Percentiles rank a stretch among this genome's conserved stretches.
These are phyloP conservation scores for Tympanopsis confertula DNA, from an alignment of 2,329 filamentous ascomycete species.

Conservation along the genomic window DNA sequence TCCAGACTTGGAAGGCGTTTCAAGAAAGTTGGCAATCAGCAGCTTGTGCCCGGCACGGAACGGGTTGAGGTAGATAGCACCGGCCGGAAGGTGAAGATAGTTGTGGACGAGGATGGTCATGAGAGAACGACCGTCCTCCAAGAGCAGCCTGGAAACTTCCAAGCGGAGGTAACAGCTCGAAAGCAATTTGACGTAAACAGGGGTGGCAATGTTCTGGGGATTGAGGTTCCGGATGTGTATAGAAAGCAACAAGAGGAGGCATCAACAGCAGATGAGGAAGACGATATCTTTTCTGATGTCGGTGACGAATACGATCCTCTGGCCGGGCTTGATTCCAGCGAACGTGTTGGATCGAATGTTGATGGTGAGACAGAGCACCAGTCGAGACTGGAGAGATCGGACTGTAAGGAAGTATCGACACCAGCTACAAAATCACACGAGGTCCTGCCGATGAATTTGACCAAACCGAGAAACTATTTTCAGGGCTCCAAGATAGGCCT, in stretches of 20 bases:
- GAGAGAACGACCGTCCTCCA: conserved; percentile 55
- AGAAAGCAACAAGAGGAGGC: conserved; percentile 30
- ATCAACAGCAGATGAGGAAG: conserved; percentile 39
- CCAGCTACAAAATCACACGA: conserved; percentile 33
- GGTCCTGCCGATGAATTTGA: conserved; percentile 15
- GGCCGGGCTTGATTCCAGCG: conserved; percentile 37
- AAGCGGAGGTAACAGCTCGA: conserved; percentile 21
- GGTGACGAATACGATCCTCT: conserved; percentile 59
- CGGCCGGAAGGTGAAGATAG: conserved; percentile 52
- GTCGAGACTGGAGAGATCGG: conserved; percentile 7
- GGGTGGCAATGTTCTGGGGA: conserved; percentile 44
- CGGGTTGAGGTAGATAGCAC: conserved; percentile 49
- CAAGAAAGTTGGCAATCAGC: conserved; percentile 49
- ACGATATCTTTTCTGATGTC: conserved; percentile 55
- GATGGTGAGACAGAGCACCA: conserved; percentile 18
- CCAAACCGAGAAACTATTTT: conserved; percentile 47
- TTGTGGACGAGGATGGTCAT: conserved; percentile 53
- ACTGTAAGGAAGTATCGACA: conserved; percentile 11
- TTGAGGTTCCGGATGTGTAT: conserved; percentile 53
- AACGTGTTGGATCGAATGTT: conserved; percentile 29
- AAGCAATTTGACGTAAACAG: conserved; percentile 29
- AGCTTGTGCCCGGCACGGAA: conserved; percentile 31
- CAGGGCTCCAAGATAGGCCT: conserved; percentile 42
- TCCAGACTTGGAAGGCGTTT: conserved; percentile 46
- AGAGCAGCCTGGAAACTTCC: conserved; percentile 22